A percentile compares a stretch with the other conserved stretches of the same genome.
Conservation (phyloP, 2,329 filamentous ascomycete genomes). For the Helotiales sp. region DNA sequence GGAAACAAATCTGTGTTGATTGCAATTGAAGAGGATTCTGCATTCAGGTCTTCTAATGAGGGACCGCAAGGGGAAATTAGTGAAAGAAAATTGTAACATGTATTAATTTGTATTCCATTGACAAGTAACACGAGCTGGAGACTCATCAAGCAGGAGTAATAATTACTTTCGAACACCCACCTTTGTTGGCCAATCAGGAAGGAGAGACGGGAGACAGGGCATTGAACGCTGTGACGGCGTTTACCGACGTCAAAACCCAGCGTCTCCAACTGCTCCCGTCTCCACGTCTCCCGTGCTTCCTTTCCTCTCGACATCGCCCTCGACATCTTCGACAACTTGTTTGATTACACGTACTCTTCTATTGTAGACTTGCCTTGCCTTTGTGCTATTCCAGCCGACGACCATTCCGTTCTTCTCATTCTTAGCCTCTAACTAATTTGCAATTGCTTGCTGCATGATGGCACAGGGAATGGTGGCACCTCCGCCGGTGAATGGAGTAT, state of each 20-base stretch:
- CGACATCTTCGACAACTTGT: not conserved
- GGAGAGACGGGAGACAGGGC: not conserved
- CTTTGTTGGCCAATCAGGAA: constrained; percentile 2
- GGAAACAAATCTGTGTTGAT: not conserved
- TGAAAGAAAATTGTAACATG: not conserved
- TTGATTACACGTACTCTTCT: constrained; percentile 5
- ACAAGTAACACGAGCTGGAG: not conserved
- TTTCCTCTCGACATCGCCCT: not conserved
- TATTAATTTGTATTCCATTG: not conserved
- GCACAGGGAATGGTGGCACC: constrained; percentile 46
- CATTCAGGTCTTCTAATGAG: not conserved
- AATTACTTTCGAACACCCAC: no score
- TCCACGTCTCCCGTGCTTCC: not conserved
- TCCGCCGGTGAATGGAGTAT: constrained; percentile 38
- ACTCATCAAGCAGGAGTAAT: not conserved
- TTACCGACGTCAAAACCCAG: constrained; percentile 1
- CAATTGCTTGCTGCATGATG: constrained; percentile 36
- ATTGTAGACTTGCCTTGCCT: constrained; percentile 2
- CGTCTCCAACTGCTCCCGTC: not conserved
- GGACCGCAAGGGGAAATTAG: not conserved
- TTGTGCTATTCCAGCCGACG: constrained; percentile 1
- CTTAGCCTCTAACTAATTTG: constrained; percentile 30
- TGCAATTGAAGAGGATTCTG: not conserved
- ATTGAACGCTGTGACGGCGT: not conserved
- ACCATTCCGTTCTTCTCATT: constrained; percentile 22